Conservation (phyloP, 2,329 filamentous ascomycete species). For the Alternaria solani region DNA sequence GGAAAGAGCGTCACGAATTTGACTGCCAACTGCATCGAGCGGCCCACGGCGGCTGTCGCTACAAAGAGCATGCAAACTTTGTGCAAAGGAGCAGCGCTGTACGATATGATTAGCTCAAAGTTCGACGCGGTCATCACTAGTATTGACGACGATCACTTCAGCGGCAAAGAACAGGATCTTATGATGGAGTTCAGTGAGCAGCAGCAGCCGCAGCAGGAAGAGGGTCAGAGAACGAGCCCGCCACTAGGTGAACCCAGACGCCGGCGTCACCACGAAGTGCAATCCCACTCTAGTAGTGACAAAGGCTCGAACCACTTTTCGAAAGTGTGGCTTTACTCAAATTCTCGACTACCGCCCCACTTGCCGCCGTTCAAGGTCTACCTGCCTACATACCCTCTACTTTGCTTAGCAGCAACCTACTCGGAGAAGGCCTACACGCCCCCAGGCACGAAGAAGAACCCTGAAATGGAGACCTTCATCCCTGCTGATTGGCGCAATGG, state of each 20-base stretch:
- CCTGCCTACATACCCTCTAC: constrained; percentile 76
- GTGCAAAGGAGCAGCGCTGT: constrained; percentile 56
- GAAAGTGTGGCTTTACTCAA: constrained; percentile 81
- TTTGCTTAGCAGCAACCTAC: constrained; percentile 81
- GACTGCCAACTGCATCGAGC: constrained; percentile 41
- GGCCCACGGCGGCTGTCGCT: constrained; percentile 37
- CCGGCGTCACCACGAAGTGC: constrained; percentile 22
- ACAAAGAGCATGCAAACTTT: constrained; percentile 49
- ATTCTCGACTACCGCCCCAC: constrained; percentile 74
- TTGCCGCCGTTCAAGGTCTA: constrained; percentile 75
- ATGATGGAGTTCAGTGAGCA: constrained; percentile 33
- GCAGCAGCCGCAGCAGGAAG: constrained; percentile 23
- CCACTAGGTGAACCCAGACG: constrained; percentile 24
- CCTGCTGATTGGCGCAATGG: constrained; percentile 74
- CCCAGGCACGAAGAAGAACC: constrained; percentile 61
- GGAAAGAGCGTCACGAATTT: constrained; percentile 37
- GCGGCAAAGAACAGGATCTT: constrained; percentile 63
- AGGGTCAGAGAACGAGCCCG: constrained; percentile 23
- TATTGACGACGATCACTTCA: constrained; percentile 71
- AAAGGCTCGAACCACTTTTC: constrained; percentile 61
- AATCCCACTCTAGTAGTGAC: constrained; percentile 22
- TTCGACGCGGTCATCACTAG: constrained; percentile 74
- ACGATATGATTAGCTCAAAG: constrained; percentile 67
- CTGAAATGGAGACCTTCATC: constrained; percentile 73
- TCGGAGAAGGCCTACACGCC: constrained; percentile 75